Evolutionary conservation across 129 eudicot species (phyloP).

Genomic region (Centrapalus pauciflorus): DNA sequence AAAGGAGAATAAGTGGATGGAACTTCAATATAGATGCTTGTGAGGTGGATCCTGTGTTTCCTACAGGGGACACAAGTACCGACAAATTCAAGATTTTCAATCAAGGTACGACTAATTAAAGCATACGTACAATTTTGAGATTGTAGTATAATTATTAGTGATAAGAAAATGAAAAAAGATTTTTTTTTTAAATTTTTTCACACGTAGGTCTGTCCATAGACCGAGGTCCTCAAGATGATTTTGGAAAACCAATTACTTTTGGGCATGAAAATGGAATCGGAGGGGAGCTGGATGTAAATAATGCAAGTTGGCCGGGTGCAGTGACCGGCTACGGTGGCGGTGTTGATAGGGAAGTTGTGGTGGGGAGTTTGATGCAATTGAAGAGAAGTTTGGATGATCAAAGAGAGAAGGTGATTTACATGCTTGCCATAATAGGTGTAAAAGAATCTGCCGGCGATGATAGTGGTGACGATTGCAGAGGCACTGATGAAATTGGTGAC

Average conservation of each 20-base stretch:
- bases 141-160: too few relatives aligned
- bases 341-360: conserved; percentile 31
- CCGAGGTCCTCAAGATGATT: conserved; percentile 4
- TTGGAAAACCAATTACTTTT: conserved; percentile 24
- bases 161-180: not conserved
- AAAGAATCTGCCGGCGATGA: conserved; percentile 11
- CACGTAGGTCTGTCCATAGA: conserved; percentile 5
- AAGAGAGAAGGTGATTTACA: conserved; percentile 37
- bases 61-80: conserved; percentile 18
- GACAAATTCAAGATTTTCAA: not conserved
- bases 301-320: conserved; percentile 8
- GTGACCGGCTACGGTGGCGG: conserved; percentile 6
- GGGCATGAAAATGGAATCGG: conserved; percentile 25
- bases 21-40: conserved; percentile 62
- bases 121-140: too few relatives aligned
- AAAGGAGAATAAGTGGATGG: conserved; percentile 84
- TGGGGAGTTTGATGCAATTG: conserved; percentile 37
- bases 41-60: conserved; percentile 54
- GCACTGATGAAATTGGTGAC: not conserved
- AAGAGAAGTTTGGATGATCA: conserved; percentile 71
- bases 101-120: conserved; percentile 13
- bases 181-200: too few relatives aligned
- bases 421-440: conserved; percentile 37
- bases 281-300: conserved; percentile 17
- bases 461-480: not conserved